These are phyloP conservation scores for Staphylotrichum tortipilum DNA, from an alignment of 495 filamentous ascomycete genomes.

Conservation along the genomic window DNA sequence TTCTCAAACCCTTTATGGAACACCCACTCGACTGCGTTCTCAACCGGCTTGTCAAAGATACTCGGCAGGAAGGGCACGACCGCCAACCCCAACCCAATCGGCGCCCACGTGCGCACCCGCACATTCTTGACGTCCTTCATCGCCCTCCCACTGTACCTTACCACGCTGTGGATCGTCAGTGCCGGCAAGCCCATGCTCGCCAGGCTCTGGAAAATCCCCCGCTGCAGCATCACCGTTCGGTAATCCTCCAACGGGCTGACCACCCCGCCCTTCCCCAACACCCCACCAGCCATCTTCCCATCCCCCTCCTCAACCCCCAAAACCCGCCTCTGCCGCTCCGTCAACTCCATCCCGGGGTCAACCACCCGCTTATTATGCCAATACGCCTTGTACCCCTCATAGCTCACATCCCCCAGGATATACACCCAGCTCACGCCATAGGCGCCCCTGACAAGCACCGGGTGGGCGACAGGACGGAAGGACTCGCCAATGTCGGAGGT, in stretches of 20 bases:
- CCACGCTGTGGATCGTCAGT: constrained; percentile 89
- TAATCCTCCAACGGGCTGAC: constrained; percentile 89
- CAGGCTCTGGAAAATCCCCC: constrained; percentile 79
- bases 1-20: constrained; percentile 72
- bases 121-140: constrained; percentile 71
- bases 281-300: no score
- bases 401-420: constrained; percentile 76
- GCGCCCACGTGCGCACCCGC: constrained; percentile 69
- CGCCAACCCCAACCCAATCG: constrained; percentile 82
- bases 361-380: constrained; percentile 60
- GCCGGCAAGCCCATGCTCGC: constrained; percentile 92
- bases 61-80: constrained; percentile 84
- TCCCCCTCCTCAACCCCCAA: constrained; percentile 23
- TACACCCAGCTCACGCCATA: constrained; percentile 94
- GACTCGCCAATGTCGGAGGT: constrained; percentile 96
- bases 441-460: constrained; percentile 65
- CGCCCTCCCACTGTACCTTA: constrained; percentile 74
- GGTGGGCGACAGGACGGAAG: constrained; percentile 88
- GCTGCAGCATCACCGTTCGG: constrained; percentile 79
- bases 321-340: constrained; percentile 29
- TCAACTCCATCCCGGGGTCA: constrained; percentile 41
- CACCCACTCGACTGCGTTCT: constrained; percentile 77
- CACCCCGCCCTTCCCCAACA: no score
- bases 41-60: constrained; percentile 89
- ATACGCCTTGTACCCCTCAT: constrained; percentile 96